Evolutionary conservation across 2,329 filamentous ascomycete species (phyloP), one percentile per base, ranked within the genome.

Genomic region (Ceratocystis eucalypticola): DNA sequence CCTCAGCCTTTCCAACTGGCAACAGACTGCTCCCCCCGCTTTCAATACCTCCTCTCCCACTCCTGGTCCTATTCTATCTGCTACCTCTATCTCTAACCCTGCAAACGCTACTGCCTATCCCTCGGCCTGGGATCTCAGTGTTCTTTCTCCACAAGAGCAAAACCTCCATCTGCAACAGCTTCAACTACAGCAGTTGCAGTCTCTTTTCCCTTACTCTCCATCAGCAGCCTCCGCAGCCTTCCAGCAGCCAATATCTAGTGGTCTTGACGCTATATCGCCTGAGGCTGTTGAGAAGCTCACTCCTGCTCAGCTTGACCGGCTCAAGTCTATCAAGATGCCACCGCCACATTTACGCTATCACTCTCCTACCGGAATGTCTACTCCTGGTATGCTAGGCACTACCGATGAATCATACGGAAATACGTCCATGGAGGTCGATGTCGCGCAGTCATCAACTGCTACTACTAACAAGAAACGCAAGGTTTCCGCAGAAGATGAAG

Each of bases 391-490:
- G 8, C 77, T 78, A 66, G 74, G 74, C 12, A 80, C 80, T 69
- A 37, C 55, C 15, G 79, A 79, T 69, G 80, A 79, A 70, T 77
- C 75, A 57, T 77, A 75, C 22, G 75, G 76, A 4, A 75, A 77
- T 64, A 86, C 85, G 10, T 88, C 86, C 1, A 86, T 86, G n/a
- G 85, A 84, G 37, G 22, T 15, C 68, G 75, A 73, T 59, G 72
- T 73, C 28, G 74, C 76, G 33, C 72, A 80, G 28, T 79, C 79
- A n/a, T 76, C 75, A 68, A 79, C 78, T 69, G 71, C 74, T 69
- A 71, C 74, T 67, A 71, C 74, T 67, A 80, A 75, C 69, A 80
- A 85, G 70, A 91, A 91, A 76, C 82, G 88, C 70, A 91, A 91
- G 76, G 83, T 85, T 0, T 85, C 85, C 0, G 81, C 80, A 62